Percentiles rank a stretch among this genome's conserved stretches.
Evolutionary conservation across 176 grass and related monocot genomes (phyloP).

Genomic region (Tuctoria greenei): DNA sequence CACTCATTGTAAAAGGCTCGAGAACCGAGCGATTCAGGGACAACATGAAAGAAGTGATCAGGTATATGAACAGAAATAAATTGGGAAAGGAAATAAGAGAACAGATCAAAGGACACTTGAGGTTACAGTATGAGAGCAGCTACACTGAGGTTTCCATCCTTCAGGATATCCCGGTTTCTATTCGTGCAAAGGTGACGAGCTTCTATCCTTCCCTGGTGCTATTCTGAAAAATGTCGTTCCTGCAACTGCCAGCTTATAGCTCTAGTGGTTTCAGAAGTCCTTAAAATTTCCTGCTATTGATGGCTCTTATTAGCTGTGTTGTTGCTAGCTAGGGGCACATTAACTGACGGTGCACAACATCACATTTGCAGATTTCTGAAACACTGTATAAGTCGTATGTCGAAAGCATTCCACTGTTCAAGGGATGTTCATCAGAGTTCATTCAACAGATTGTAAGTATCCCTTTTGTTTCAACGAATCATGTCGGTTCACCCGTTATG

Average conservation of each 20-base stretch:
- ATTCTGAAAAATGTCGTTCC: background rate
- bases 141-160: slow-evolving; percentile 89
- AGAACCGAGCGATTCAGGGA: slow-evolving; percentile 92
- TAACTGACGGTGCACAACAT: slow-evolving; percentile 4
- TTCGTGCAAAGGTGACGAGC: slow-evolving; percentile 72
- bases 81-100: slow-evolving; percentile 77
- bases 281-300: background rate
- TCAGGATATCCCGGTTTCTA: slow-evolving; percentile 89
- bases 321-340: background rate
- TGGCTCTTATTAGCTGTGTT: slow-evolving; percentile 12
- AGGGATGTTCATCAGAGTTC: slow-evolving; percentile 91
- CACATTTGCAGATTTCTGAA: slow-evolving; percentile 80
- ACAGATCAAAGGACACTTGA: slow-evolving; percentile 91
- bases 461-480: background rate
- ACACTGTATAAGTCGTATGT: slow-evolving; percentile 76
- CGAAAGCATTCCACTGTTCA: slow-evolving; percentile 74
- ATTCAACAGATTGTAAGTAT: slow-evolving; percentile 92
- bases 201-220: background rate
- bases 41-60: slow-evolving; percentile 97
- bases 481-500: background rate
- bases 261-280: too few species aligned
- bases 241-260: background rate
- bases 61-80: slow-evolving; percentile 94
- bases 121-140: slow-evolving; percentile 91
- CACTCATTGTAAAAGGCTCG: slow-evolving; percentile 99